Percentiles rank a stretch among this genome's conserved stretches.
phyloP scores from a whole-genome alignment of 495 filamentous ascomycete genomes.

The Xylaria acuta region DNA sequence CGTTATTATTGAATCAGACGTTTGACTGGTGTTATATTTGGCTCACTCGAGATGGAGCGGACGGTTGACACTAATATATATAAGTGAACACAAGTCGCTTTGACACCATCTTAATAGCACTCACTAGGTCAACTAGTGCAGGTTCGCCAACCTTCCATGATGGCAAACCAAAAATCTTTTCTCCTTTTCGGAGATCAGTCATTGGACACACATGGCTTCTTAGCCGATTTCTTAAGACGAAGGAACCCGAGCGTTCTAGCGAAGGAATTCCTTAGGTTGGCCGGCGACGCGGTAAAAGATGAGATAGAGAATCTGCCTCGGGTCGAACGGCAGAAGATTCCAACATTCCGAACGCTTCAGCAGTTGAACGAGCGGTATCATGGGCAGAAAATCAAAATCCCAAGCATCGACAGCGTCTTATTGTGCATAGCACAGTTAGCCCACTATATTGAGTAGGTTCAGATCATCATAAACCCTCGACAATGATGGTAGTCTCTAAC shows the following conservation, averaged over 20 bases:
- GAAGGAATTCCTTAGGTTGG: slow-evolving; percentile 68
- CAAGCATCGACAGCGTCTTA: slow-evolving; percentile 70
- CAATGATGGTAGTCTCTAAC: slow-evolving; percentile 36
- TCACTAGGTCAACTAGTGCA: slow-evolving; percentile 29
- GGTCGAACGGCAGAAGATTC: slow-evolving; percentile 66
- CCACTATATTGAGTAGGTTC: slow-evolving; percentile 72
- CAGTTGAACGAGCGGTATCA: slow-evolving; percentile 75
- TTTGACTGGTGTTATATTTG: slow-evolving; percentile 38
- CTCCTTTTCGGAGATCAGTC: slow-evolving; percentile 83
- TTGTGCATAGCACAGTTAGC: slow-evolving; percentile 74
- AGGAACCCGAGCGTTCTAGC: slow-evolving; percentile 69
- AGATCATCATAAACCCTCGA: not conserved
- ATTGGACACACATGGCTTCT: slow-evolving; percentile 69
- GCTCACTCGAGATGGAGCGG: slow-evolving; percentile 31
- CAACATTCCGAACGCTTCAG: slow-evolving; percentile 70
- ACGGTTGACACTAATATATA: slow-evolving; percentile 39
- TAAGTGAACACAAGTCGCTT: slow-evolving; percentile 36
- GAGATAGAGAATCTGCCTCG: slow-evolving; percentile 67
- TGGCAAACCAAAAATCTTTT: slow-evolving; percentile 33
- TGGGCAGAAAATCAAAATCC: slow-evolving; percentile 61
- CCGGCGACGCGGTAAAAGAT: slow-evolving; percentile 64
- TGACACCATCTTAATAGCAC: slow-evolving; percentile 20
- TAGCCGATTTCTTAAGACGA: slow-evolving; percentile 64
- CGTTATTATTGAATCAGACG: slow-evolving; percentile 31
- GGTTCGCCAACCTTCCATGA: slow-evolving; percentile 33